Percentiles rank a stretch among this genome's conserved stretches.
phyloP scores from a whole-genome alignment of 1,284 basidiomycete genomes.

The Pseudozyma sp. region DNA sequence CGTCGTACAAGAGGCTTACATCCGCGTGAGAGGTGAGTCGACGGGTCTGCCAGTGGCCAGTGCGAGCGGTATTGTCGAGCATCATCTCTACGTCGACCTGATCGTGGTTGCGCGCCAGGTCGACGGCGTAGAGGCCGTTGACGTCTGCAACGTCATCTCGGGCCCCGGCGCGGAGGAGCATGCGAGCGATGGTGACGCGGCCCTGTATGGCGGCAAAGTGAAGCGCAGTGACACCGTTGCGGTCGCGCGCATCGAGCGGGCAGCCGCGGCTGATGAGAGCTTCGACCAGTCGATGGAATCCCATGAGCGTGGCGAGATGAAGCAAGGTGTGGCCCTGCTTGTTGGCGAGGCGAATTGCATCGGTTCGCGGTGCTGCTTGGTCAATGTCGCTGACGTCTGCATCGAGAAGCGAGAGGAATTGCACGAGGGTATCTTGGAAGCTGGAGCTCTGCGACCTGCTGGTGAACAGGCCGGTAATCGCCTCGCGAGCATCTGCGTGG shows the following conservation, averaged over 20 bases:
- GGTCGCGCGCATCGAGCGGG: constrained; percentile 85
- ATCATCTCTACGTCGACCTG: constrained; percentile 71
- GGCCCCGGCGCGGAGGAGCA: constrained; percentile 83
- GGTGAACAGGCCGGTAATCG: constrained; percentile 49
- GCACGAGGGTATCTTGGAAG: constrained; percentile 81
- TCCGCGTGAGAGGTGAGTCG: constrained; percentile 34
- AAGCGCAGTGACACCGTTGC: constrained; percentile 89
- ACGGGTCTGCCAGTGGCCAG: constrained; percentile 45
- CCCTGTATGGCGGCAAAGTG: constrained; percentile 84
- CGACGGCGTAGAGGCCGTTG: constrained; percentile 82
- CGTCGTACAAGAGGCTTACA: constrained; percentile 62
- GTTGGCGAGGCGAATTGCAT: constrained; percentile 70
- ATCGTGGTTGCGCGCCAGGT: constrained; percentile 77
- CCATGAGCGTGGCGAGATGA: constrained; percentile 85
- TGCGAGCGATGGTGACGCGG: constrained; percentile 76
- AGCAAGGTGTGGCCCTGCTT: constrained; percentile 73
- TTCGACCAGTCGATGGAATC: constrained; percentile 78
- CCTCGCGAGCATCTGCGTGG: constrained; percentile 41
- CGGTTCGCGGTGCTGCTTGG: constrained; percentile 10
- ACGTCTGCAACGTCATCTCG: constrained; percentile 80
- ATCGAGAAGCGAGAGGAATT: constrained; percentile 81
- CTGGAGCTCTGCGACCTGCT: constrained; percentile 69
- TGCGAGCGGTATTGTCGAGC: constrained; percentile 55
- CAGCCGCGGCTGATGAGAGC: constrained; percentile 81
- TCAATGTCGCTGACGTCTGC: constrained; percentile 32